phyloP scores from a whole-genome alignment of 2,329 filamentous ascomycete genomes.

The Pseudocercospora fijiensis region DNA sequence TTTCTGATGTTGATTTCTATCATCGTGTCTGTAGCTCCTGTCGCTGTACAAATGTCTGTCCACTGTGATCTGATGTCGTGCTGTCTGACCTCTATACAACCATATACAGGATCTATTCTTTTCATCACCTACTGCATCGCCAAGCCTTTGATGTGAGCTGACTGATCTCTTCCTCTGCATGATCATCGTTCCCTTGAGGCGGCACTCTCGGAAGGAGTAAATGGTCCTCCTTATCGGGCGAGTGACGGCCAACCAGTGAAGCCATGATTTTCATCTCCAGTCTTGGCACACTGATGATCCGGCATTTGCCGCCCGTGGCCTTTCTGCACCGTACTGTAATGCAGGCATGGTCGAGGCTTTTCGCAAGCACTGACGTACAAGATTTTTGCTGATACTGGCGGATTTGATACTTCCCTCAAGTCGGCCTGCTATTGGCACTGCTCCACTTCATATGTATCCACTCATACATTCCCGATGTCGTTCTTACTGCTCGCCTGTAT shows the following conservation, averaged over 20 bases:
- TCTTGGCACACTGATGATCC: background rate
- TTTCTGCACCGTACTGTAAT: background rate
- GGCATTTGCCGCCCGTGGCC: background rate
- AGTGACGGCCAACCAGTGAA: background rate
- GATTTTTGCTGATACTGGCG: background rate
- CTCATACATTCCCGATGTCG: conserved; percentile 13
- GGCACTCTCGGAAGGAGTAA: background rate
- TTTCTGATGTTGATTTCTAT: background rate
- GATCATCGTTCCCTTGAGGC: background rate
- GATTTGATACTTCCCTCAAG: background rate
- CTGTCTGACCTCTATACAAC: background rate
- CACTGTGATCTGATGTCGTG: background rate
- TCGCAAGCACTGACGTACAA: background rate
- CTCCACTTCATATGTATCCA: conserved; percentile 25
- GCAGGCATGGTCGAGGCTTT: background rate
- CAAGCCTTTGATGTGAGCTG: background rate
- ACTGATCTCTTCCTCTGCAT: background rate
- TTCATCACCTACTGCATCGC: background rate
- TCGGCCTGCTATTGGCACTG: conserved; percentile 4
- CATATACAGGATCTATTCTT: background rate
- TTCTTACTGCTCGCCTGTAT: conserved; percentile 1
- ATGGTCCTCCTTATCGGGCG: background rate
- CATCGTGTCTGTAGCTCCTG: background rate
- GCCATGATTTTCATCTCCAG: background rate
- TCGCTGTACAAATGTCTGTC: background rate